Evolutionary conservation across 768 basidiomycete genomes (phyloP), one percentile per base, ranked within the genome.

Genomic region (Kwoniella botswanensis): DNA sequence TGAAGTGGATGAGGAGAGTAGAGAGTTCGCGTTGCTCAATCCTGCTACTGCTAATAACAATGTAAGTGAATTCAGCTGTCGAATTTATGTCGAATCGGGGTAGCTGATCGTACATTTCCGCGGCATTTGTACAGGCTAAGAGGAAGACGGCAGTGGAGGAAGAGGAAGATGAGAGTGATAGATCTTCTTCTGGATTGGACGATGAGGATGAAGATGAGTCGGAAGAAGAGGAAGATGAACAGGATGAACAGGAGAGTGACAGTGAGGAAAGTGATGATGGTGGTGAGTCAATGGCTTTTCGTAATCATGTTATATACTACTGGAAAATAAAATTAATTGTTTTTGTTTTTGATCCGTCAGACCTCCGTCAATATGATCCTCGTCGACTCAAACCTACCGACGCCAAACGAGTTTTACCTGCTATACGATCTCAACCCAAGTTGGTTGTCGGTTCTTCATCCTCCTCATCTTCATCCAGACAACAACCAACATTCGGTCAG

Each of bases 11-110:
- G 92, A 94, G 85, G 88, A 85, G 53, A 92, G 86, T 74, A 87
- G 92, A 76, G 97, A 98, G 85, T 98, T 87, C 82, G 92, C 90
- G n/a, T 84, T 98, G 74, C 88, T 98, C 81, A 94, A 98, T 82
- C 96, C 96, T 15, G 95, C 94, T 21, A 84, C 90, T 11, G 89
- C 85, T 87, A 88, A 77, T 35, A 80, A 41, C 87, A 88, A 79
- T 62, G 88, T 86, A 81, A 84, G 85, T 79, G 70, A 1, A 26
- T 21, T 43, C 1, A 56, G 35, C 22, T 44, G 65, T 1, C 69
- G 69, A 44, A 65, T 50, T n/a, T 60, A 29, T 21, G 22, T 24
- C 63, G 50, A 29, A 12, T 22, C 43, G 11, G 43, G 22, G 17
- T n/a, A 13, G 56, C 67, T 71, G 35, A 72, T 52, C n/a, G n/a